These are phyloP conservation scores for Tetradesmus obliquus DNA, from an alignment of 139 green algal species.

Conservation along the genomic window DNA sequence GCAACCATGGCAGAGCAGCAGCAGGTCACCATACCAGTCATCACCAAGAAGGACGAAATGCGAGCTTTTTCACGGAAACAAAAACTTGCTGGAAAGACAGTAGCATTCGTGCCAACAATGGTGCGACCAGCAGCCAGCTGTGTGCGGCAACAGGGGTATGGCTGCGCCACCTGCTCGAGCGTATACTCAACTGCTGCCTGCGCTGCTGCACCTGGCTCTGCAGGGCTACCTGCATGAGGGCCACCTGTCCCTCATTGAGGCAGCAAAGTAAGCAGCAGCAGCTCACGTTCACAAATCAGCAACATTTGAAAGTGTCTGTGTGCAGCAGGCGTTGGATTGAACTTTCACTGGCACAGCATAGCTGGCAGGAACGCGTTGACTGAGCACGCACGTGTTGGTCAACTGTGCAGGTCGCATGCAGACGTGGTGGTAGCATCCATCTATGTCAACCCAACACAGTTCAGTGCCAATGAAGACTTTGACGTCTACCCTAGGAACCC, in stretches of 20 bases:
- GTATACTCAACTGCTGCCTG: not conserved
- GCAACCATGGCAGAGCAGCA: constrained; percentile 25
- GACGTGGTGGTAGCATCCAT: constrained; percentile 95
- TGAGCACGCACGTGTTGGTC: not conserved
- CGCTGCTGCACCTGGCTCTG: constrained; percentile 3
- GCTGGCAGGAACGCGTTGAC: not conserved
- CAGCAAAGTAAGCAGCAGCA: constrained; percentile 65
- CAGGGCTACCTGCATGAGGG: constrained; percentile 96
- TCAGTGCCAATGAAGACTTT: constrained; percentile 95
- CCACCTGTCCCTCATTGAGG: constrained; percentile 90
- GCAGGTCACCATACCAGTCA: constrained; percentile 37
- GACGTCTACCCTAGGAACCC: constrained; percentile 88
- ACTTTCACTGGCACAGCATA: too few relatives aligned
- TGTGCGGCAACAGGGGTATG: not conserved
- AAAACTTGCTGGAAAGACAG: constrained; percentile 64
- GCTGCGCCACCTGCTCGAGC: not conserved
- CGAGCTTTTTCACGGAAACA: constrained; percentile 75
- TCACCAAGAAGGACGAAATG: constrained; percentile 72
- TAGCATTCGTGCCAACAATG: constrained; percentile 98
- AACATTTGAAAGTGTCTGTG: too few relatives aligned
- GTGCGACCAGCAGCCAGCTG: constrained; percentile 53
- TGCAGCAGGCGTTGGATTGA: too few relatives aligned
- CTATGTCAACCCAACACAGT: constrained; percentile 98
- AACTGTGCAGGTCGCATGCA: constrained; percentile 66
- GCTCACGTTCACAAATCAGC: too few relatives aligned